Conservation (phyloP, 2,329 filamentous ascomycete genomes). For the Fusarium algeriense region DNA sequence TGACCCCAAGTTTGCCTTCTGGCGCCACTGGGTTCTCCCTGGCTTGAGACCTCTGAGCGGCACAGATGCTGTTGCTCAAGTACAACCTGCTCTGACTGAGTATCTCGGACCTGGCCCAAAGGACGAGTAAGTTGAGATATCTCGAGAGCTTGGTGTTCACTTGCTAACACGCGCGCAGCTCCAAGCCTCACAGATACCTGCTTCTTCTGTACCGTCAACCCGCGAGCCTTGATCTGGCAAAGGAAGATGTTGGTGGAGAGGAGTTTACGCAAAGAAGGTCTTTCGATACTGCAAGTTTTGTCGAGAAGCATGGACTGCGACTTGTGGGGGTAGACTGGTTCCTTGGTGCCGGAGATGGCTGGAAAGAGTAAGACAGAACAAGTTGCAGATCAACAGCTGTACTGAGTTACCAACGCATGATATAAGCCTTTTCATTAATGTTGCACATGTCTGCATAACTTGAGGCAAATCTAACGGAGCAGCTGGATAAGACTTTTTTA, state of each 20-base stretch:
- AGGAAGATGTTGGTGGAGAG: slow-evolving; percentile 60
- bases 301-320: slow-evolving; percentile 53
- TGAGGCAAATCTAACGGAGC: too few relatives aligned
- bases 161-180: slow-evolving; percentile 48
- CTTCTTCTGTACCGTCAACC: slow-evolving; percentile 61
- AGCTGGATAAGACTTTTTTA: too few relatives aligned
- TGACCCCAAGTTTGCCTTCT: slow-evolving; percentile 67
- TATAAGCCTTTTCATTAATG: too few relatives aligned
- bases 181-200: slow-evolving; percentile 61
- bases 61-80: slow-evolving; percentile 43
- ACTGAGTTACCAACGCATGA: too few relatives aligned
- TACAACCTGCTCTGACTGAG: slow-evolving; percentile 54
- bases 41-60: slow-evolving; percentile 52
- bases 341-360: slow-evolving; percentile 59
- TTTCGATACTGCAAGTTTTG: slow-evolving; percentile 57
- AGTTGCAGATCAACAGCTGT: not conserved
- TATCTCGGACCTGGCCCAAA: slow-evolving; percentile 61
- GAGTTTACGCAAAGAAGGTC: slow-evolving; percentile 60
- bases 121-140: slow-evolving; percentile 55
- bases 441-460: too few relatives aligned
- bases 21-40: slow-evolving; percentile 65
- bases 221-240: slow-evolving; percentile 49
- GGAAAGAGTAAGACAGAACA: slow-evolving; percentile 46
- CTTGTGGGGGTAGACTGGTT: slow-evolving; percentile 62
- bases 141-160: accelerated